These are phyloP conservation scores for Epichloe scottii DNA, from an alignment of 2,329 filamentous ascomycete species.

Conservation along the genomic window DNA sequence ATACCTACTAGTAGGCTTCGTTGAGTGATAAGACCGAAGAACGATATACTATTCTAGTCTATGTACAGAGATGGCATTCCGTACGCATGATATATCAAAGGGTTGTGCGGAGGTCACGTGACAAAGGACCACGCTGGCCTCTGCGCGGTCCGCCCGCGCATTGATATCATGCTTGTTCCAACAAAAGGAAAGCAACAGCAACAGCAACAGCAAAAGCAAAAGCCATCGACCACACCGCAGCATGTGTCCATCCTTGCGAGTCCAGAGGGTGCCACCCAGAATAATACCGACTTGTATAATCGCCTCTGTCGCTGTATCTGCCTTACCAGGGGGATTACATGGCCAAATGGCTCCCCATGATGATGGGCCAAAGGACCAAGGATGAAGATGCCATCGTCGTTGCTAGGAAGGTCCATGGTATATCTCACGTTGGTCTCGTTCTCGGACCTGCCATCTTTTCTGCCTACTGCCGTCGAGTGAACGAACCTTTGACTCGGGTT, in stretches of 20 bases:
- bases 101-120: too few species aligned
- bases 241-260: not conserved
- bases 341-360: not conserved
- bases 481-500: constrained; percentile 11
- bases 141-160: too few species aligned
- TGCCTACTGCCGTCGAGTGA: not conserved
- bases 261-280: not conserved
- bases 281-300: not conserved
- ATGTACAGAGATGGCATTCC: too few species aligned
- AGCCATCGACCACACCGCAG: not conserved
- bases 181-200: too few species aligned
- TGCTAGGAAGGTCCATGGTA: not conserved
- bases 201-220: not conserved
- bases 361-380: not conserved
- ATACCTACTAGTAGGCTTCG: too few species aligned
- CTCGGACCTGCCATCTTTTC: not conserved
- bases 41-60: too few species aligned
- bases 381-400: not conserved
- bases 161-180: too few species aligned
- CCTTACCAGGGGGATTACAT: not conserved
- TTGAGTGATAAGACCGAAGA: too few species aligned
- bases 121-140: too few species aligned
- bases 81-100: too few species aligned
- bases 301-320: not conserved
- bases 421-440: not conserved